phyloP scores from a whole-genome alignment of 495 filamentous ascomycete genomes.

The Tuber indicum region DNA sequence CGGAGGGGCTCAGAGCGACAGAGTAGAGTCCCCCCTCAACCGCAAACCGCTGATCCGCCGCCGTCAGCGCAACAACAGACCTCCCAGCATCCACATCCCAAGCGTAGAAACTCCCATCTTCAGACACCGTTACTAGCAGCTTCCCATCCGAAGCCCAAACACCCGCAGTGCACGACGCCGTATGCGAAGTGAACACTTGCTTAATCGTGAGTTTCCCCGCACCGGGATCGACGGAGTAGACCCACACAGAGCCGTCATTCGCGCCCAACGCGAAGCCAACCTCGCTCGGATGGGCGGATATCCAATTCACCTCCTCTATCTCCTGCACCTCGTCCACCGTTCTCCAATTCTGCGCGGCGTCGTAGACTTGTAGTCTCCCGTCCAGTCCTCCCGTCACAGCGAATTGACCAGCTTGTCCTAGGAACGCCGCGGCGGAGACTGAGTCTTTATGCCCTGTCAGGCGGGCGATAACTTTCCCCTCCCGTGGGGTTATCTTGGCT shows the following conservation, averaged over 20 bases:
- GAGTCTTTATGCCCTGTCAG: constrained; percentile 85
- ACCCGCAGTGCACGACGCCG: constrained; percentile 77
- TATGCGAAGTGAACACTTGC: constrained; percentile 87
- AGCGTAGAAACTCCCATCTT: constrained; percentile 83
- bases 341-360: constrained; percentile 48
- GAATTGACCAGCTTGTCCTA: constrained; percentile 73
- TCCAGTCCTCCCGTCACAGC: constrained; percentile 82
- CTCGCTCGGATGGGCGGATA: constrained; percentile 64
- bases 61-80: constrained; percentile 71
- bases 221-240: constrained; percentile 70
- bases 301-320: constrained; percentile 92
- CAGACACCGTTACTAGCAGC: constrained; percentile 79
- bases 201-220: constrained; percentile 64
- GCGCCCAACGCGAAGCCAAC: constrained; percentile 79
- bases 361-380: constrained; percentile 58
- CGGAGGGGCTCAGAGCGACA: constrained; percentile 70
- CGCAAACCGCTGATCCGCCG: constrained; percentile 76
- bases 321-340: constrained; percentile 70
- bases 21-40: constrained; percentile 88
- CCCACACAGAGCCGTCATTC: constrained; percentile 90
- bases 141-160: constrained; percentile 84
- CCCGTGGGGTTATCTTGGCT: constrained; percentile 63
- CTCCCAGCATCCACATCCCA: constrained; percentile 79
- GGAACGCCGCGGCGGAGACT: constrained; percentile 78
- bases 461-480: constrained; percentile 61